Conservation (phyloP, 2,329 filamentous ascomycete species). For the Hymenotorrendiella dingleyae region DNA sequence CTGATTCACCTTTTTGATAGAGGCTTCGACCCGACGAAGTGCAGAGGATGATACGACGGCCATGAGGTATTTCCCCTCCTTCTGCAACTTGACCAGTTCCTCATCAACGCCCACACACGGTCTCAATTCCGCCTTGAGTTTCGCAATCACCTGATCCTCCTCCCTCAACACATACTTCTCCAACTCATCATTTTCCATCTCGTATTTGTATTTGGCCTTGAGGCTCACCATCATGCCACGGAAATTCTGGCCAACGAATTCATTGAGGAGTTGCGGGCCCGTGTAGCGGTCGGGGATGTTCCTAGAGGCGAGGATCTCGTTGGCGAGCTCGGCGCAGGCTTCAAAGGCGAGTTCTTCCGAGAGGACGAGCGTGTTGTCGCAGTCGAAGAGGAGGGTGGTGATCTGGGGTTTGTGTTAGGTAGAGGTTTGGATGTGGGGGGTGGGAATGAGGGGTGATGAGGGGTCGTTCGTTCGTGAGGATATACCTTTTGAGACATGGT, state of each 20-base stretch:
- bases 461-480: too few species aligned
- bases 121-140: conserved; percentile 61
- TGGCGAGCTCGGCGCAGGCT: conserved; percentile 83
- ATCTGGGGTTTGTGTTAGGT: conserved; percentile 39
- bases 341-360: conserved; percentile 89
- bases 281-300: conserved; percentile 65
- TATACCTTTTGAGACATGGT: background rate
- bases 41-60: conserved; percentile 79
- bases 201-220: conserved; percentile 69
- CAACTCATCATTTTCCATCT: conserved; percentile 60
- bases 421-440: background rate
- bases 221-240: conserved; percentile 80
- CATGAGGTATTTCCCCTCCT: conserved; percentile 60
- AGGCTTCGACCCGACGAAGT: conserved; percentile 69
- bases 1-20: conserved; percentile 72
- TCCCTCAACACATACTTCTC: conserved; percentile 70
- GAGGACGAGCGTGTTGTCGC: conserved; percentile 88
- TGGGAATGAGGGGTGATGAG: background rate
- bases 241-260: conserved; percentile 94
- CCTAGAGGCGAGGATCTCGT: conserved; percentile 70
- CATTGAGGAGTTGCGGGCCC: conserved; percentile 68
- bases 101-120: conserved; percentile 65
- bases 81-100: conserved; percentile 59
- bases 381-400: conserved; percentile 68
- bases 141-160: conserved; percentile 77